These are phyloP conservation scores for Pseudogymnoascus sp. DNA, from an alignment of 2,329 filamentous ascomycete species.

Conservation along the genomic window DNA sequence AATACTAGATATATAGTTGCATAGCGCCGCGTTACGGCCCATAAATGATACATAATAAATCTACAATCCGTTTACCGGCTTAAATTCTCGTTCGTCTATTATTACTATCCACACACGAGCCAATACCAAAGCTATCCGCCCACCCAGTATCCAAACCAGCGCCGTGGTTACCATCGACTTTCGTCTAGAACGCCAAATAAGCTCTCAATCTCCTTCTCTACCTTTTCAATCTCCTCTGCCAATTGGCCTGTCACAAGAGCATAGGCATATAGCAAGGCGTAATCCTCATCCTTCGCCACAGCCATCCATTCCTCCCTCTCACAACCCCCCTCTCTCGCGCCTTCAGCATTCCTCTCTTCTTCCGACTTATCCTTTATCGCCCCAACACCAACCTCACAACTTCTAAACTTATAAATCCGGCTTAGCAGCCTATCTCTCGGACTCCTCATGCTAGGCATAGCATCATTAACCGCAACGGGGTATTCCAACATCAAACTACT, in stretches of 20 bases:
- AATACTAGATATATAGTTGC: constrained; percentile 1
- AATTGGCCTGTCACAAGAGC: constrained; percentile 61
- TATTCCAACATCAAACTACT: constrained; percentile 93
- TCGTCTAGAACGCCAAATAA: constrained; percentile 57
- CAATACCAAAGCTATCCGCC: neutral
- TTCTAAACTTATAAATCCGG: constrained; percentile 80
- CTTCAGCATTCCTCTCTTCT: constrained; percentile 14
- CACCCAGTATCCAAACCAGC: constrained; percentile 1
- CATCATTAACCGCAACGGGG: constrained; percentile 65
- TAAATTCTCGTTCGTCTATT: neutral
- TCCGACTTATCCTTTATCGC: constrained; percentile 23
- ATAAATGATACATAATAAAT: constrained; percentile 3
- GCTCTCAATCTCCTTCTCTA: constrained; percentile 53
- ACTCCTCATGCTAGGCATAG: constrained; percentile 73
- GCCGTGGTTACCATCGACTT: constrained; percentile 50
- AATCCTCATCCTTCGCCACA: constrained; percentile 65
- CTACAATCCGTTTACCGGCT: neutral
- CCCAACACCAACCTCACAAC: constrained; percentile 36
- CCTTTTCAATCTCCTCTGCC: constrained; percentile 53
- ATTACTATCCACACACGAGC: neutral
- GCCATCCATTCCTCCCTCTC: constrained; percentile 5
- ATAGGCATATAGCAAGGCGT: constrained; percentile 88
- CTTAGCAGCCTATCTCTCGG: constrained; percentile 75
- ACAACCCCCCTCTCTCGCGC: neutral
- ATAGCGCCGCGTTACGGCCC: constrained; percentile 2